phyloP scores from a whole-genome alignment of 1,284 basidiomycete genomes.

The Apiotrichum sp. region DNA sequence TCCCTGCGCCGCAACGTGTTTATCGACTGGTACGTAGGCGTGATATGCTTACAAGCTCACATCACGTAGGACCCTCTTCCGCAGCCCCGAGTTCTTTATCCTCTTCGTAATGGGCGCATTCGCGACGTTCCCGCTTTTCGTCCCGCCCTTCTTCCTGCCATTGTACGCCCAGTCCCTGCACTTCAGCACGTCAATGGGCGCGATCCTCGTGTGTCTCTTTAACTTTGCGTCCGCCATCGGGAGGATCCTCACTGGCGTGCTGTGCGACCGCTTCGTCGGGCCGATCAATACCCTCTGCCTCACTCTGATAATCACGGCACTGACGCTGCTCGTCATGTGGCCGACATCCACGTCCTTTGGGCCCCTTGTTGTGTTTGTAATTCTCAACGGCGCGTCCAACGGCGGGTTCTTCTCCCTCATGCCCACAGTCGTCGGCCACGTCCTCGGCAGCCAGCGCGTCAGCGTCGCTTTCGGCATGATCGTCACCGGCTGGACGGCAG shows the following conservation, averaged over 20 bases:
- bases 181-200: constrained; percentile 25
- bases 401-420: constrained; percentile 32
- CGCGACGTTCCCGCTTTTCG: constrained; percentile 41
- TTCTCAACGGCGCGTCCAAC: constrained; percentile 22
- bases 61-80: constrained; percentile 25
- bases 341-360: constrained; percentile 18
- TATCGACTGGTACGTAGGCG: constrained; percentile 9
- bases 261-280: constrained; percentile 16
- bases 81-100: constrained; percentile 30
- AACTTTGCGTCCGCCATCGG: constrained; percentile 29
- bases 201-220: constrained; percentile 25
- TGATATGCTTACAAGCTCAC: neutral
- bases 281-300: constrained; percentile 13
- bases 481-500: constrained; percentile 24
- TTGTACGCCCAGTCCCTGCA: constrained; percentile 37
- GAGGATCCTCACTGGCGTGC: constrained; percentile 23
- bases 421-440: constrained; percentile 22
- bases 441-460: constrained; percentile 19
- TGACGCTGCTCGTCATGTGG: constrained; percentile 26
- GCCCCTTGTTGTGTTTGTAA: constrained; percentile 24
- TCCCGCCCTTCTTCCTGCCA: constrained; percentile 44
- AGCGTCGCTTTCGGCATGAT: constrained; percentile 26
- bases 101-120: constrained; percentile 35
- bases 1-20: neutral
- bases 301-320: constrained; percentile 6